A percentile compares a stretch with the other conserved stretches of the same genome.
These are phyloP conservation scores for Cystofilobasidium macerans DNA, from an alignment of 768 basidiomycete genomes.

Conservation along the genomic window DNA sequence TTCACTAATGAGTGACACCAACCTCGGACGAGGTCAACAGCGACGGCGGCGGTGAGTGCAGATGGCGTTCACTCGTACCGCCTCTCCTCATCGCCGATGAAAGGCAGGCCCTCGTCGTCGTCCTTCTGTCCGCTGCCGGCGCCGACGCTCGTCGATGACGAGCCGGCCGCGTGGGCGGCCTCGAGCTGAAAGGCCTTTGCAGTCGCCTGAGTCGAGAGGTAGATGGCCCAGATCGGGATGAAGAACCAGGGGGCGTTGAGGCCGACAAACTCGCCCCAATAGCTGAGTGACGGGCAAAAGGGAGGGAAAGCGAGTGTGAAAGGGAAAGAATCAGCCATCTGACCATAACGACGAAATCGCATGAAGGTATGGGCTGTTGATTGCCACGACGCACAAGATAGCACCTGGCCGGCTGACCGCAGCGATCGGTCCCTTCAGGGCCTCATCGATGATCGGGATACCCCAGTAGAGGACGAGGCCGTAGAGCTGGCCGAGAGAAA, in stretches of 20 bases:
- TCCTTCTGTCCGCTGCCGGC: neutral
- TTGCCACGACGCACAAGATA: slow-evolving; percentile 17
- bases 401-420: slow-evolving; percentile 20
- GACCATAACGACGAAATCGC: neutral
- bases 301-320: too few relatives aligned
- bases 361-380: neutral
- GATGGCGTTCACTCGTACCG: neutral
- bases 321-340: neutral
- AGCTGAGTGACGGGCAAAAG: neutral
- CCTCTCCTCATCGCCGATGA: neutral
- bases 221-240: slow-evolving; percentile 15
- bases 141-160: neutral
- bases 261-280: slow-evolving; percentile 27
- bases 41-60: neutral
- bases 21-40: too few relatives aligned
- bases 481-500: slow-evolving; percentile 24
- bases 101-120: slow-evolving; percentile 1
- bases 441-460: slow-evolving; percentile 24
- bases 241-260: slow-evolving; percentile 26
- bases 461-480: slow-evolving; percentile 26
- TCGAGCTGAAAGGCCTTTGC: neutral
- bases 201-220: neutral
- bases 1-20: too few relatives aligned
- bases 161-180: neutral
- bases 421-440: slow-evolving; percentile 1